Evolutionary conservation across 73 alveolate genomes (phyloP).

Genomic region (Paramecium caudatum): DNA sequence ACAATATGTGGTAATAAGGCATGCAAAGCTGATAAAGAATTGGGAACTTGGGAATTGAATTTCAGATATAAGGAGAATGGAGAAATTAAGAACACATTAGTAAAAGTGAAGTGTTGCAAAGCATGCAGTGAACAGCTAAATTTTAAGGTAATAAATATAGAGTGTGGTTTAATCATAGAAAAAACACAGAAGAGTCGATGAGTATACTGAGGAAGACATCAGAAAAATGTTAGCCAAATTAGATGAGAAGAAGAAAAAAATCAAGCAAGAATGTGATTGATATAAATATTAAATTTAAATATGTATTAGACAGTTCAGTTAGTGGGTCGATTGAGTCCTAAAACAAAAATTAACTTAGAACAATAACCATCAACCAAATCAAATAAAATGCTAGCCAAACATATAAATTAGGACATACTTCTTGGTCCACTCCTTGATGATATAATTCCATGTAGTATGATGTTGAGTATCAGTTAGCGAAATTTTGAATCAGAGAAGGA

Average conservation of each 20-base stretch:
- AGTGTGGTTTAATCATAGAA: conserved; percentile 59
- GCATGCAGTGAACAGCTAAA: conserved; percentile 78
- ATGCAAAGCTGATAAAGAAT: conserved; percentile 55
- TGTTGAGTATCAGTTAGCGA: conserved; percentile 24
- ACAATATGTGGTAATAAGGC: conserved; percentile 79
- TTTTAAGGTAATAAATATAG: conserved; percentile 63
- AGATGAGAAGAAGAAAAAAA: conserved; percentile 34
- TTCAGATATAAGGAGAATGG: conserved; percentile 70
- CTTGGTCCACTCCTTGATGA: conserved; percentile 27
- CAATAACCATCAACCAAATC: neutral
- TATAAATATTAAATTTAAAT: too few relatives aligned
- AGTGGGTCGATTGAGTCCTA: conserved; percentile 52
- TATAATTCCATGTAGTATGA: conserved; percentile 45
- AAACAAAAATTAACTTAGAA: conserved; percentile 16
- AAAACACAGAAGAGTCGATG: conserved; percentile 56
- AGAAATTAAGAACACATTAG: conserved; percentile 73
- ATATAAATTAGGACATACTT: neutral
- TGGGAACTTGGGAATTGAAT: conserved; percentile 77
- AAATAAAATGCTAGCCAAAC: conserved; percentile 40
- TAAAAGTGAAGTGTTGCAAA: conserved; percentile 78
- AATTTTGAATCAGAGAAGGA: conserved; percentile 42
- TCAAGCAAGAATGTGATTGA: conserved; percentile 50
- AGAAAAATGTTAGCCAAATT: conserved; percentile 5
- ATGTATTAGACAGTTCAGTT: conserved; percentile 47
- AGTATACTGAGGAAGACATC: conserved; percentile 22